A percentile compares a stretch with the other conserved stretches of the same genome.
phyloP scores from a whole-genome alignment of 352 stramenopile genomes.

The Phytophthora sansomeana region DNA sequence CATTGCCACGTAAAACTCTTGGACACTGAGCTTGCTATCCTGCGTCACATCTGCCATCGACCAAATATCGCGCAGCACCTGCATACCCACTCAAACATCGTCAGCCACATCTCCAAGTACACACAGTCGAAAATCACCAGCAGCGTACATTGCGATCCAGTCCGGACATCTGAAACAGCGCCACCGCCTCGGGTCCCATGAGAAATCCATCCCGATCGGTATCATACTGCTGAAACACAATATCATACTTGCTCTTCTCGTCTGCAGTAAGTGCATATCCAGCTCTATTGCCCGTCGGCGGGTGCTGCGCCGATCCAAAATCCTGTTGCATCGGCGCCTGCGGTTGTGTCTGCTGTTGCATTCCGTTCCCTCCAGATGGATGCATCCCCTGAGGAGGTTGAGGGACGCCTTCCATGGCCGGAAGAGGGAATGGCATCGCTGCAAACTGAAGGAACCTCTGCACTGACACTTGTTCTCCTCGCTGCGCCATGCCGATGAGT shows the following conservation, averaged over 20 bases:
- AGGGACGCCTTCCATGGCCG: constrained; percentile 71
- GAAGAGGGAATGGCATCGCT: constrained; percentile 58
- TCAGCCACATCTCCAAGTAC: constrained; percentile 7
- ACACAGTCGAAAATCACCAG: not conserved
- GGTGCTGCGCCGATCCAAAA: constrained; percentile 23
- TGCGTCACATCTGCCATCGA: constrained; percentile 91
- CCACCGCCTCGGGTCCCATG: constrained; percentile 89
- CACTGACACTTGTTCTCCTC: constrained; percentile 67
- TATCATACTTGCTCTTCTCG: constrained; percentile 92
- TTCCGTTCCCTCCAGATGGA: not conserved
- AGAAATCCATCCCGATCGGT: constrained; percentile 92
- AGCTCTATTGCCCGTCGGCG: constrained; percentile 9
- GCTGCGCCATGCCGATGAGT: constrained; percentile 86
- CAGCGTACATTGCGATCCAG: constrained; percentile 83
- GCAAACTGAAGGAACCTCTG: constrained; percentile 80
- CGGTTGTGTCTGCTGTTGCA: constrained; percentile 15
- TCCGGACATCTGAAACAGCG: constrained; percentile 94
- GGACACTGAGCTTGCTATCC: constrained; percentile 91
- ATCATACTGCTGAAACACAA: constrained; percentile 94
- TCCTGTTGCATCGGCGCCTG: constrained; percentile 16
- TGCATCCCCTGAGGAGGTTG: constrained; percentile 37
- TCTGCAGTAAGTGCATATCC: constrained; percentile 88
- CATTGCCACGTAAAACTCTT: constrained; percentile 97
- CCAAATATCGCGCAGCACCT: constrained; percentile 92
- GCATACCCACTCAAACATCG: not conserved